Percentiles rank a stretch among this genome's conserved stretches.
Evolutionary conservation across 2,329 filamentous ascomycete genomes (phyloP).

Genomic region (Albophoma yamanashiensis): DNA sequence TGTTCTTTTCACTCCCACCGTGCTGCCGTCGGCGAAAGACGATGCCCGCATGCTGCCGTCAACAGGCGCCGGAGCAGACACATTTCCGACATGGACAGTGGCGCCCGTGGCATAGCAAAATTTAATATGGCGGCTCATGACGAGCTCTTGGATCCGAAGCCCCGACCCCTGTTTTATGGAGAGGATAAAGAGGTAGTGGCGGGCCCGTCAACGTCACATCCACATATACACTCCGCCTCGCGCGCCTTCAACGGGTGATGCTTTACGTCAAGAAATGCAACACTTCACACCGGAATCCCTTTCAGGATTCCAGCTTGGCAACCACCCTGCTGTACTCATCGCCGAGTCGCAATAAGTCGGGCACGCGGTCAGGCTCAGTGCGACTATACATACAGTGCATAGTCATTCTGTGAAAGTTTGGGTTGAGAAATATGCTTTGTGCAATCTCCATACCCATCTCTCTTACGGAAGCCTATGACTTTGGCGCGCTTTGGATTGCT

Average conservation of each 20-base stretch:
- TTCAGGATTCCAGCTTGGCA: background rate
- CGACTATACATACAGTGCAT: background rate
- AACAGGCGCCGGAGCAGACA: conserved; percentile 5
- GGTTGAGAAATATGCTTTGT: background rate
- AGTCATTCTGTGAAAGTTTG: background rate
- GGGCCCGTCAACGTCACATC: background rate
- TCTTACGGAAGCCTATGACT: background rate
- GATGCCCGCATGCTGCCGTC: conserved; percentile 35
- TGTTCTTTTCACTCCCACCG: conserved; percentile 52
- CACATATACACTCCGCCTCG: background rate
- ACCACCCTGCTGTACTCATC: background rate
- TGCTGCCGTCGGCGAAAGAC: conserved; percentile 39
- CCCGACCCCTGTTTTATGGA: conserved; percentile 16
- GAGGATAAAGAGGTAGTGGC: background rate
- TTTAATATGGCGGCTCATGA: background rate
- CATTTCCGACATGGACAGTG: background rate
- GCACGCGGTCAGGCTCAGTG: background rate
- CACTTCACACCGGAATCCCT: background rate
- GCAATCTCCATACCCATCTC: background rate
- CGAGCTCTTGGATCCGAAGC: conserved; percentile 8
- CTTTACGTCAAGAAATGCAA: background rate
- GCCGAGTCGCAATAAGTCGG: background rate
- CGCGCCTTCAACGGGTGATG: background rate
- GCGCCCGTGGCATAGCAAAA: too few species aligned
- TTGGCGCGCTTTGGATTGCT: background rate